Evolutionary conservation across 345 rosid species (phyloP).

Genomic region (Anacardium occidentale): DNA sequence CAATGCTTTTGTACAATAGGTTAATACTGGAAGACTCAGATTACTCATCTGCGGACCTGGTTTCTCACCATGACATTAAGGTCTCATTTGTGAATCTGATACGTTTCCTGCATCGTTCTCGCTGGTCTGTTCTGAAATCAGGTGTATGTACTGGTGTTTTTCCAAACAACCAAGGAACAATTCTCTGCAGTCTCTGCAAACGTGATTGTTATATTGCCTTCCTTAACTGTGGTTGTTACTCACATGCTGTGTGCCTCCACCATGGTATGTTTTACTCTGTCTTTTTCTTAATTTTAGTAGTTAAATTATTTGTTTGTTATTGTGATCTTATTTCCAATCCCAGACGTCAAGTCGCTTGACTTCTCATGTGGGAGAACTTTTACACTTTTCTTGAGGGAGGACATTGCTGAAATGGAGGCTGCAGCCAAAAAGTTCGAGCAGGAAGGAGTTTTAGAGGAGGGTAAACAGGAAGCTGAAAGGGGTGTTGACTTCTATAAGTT

Average conservation of each 20-base stretch:
- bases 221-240: constrained; percentile 63
- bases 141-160: constrained; percentile 52
- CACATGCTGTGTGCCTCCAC: constrained; percentile 75
- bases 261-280: constrained; percentile 55
- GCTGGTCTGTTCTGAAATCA: constrained; percentile 75
- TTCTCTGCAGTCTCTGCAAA: constrained; percentile 86
- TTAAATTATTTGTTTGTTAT: constrained; percentile 7
- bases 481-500: constrained; percentile 58
- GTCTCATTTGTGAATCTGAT: constrained; percentile 75
- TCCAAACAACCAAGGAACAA: constrained; percentile 57
- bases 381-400: constrained; percentile 74
- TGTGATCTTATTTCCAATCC: constrained; percentile 21
- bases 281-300: constrained; percentile 5
- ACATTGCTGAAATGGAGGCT: constrained; percentile 69
- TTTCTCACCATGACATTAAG: constrained; percentile 54
- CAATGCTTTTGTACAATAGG: constrained; percentile 64
- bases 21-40: constrained; percentile 57
- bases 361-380: constrained; percentile 66
- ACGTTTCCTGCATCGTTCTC: constrained; percentile 75
- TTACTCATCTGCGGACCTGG: constrained; percentile 51
- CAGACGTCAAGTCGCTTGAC: constrained; percentile 63
- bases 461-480: constrained; percentile 31
- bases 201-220: constrained; percentile 88
- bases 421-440: constrained; percentile 80
- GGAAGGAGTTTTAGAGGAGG: constrained; percentile 43